Base-by-base conservation (phyloP, 192 early-diverging fungal species). In the Backusella australiensis region DNA sequence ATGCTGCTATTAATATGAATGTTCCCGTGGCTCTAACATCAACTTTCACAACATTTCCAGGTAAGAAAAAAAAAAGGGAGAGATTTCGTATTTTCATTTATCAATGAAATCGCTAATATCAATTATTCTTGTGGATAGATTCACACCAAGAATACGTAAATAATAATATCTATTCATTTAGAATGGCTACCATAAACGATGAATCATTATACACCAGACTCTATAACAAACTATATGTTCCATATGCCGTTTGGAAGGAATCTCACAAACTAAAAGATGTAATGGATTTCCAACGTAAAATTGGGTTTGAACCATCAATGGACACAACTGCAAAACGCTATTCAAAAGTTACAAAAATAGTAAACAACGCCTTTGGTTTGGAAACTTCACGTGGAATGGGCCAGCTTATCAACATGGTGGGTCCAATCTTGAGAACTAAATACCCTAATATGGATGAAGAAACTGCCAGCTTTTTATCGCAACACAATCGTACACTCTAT, bases 281-380 rank as follows among this genome's bases (percentile, higher is more conserved):
- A 63, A 32, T 14, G 34, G 26, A 21, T 17, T 23, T 73, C 26
- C 63, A 46, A 2, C 72, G 71, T 3, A 71, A 41, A 23, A n/a
- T 41, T 34, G 68, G 38, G 11, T 41, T 69, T 23, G 68, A 38
- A 21, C 15, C 68, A 23, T 14, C 38, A 4, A 41, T 23, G 15
- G 68, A 69, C 1, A 38, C 68, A 2, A 23, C 1, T 23, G 68
- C 68, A 38, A 69, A 69, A 41, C 68, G 68, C 35, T 69, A 69
- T 26, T 23, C 17, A 3, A n/a, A 39, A 41, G 12, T 69, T 8
- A 35, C 75, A 12, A 80, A 80, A 34, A 26, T 80, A 0, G 52
- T 80, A 6, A 80, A 80, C 70, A 80, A 66, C 4, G 52, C 67
- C n/a, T 80, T 69, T 34, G 79, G 79, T 4, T 38, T 82, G 5